Base-by-base conservation (phyloP, 192 early-diverging fungal species). In the Backusella luteola region DNA sequence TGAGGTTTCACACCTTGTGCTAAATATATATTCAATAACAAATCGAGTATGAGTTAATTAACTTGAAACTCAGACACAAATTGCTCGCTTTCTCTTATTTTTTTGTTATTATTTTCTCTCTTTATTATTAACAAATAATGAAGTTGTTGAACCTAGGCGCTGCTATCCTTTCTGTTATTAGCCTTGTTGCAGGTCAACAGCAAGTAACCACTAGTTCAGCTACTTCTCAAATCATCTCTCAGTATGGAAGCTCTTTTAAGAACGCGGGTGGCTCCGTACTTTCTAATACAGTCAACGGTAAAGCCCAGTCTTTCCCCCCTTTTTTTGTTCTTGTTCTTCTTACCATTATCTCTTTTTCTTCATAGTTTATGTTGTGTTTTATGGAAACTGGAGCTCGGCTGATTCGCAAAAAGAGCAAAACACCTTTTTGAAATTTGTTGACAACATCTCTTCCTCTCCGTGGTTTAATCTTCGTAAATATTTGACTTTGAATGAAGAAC, bases 331-430 rank as follows among this genome's bases (percentile, higher is more conserved):
- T 17, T n/a, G 0, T 49, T n/a, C 46, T 73, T 17, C 15, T 32
- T 12, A 67, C 34, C 9, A 34, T 17, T 0, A 39, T 42, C 21
- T 39, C n/a, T 49, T 19, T 15, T 36, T 73, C 32, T n/a, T 63
- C 21, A 41, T 70, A 83, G 82, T 73, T 23, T 83, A 83, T 53
- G 63, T 79, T 15, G 75, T 83, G 17, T 83, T 80, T 59, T 83
- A 83, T 72, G 82, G 82, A 41, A 67, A 75, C 21, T 83, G 82
- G 82, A 71, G 17, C 12, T 74, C 72, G 14, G 36, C 53, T 38
- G 49, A 81, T 23, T 32, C 68, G 0, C 21, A 41, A 26, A 34
- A 29, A 63, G 76, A 81, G 6, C 80, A 81, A 26, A 69, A 32
- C 19, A 77, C 44, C 15, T 74, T 81, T 69, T 46, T 81, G 56